These are phyloP conservation scores for Rubia tinctorum DNA, from an alignment of 305 asterid genomes.

Conservation along the genomic window DNA sequence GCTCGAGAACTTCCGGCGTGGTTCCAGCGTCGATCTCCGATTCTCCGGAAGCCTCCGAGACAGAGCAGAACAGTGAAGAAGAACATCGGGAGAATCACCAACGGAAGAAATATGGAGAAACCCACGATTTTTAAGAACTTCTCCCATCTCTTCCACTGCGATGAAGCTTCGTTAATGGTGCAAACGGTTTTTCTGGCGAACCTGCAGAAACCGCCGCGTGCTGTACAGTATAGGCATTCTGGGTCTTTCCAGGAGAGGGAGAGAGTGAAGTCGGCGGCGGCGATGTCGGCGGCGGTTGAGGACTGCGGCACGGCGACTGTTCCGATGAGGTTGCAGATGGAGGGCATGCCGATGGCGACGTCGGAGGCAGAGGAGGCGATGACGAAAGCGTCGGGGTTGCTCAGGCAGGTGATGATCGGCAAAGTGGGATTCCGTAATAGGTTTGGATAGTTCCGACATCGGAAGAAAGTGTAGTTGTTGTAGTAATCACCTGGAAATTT, in stretches of 20 bases:
- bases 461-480: slow-evolving; percentile 42
- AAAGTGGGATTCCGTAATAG: slow-evolving; percentile 8
- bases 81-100: not conserved
- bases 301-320: slow-evolving; percentile 14
- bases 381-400: slow-evolving; percentile 46
- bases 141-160: not conserved
- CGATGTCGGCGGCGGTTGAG: not conserved
- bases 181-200: slow-evolving; percentile 6
- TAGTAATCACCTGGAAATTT: slow-evolving; percentile 7
- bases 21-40: not conserved
- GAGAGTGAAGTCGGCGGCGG: slow-evolving; percentile 15
- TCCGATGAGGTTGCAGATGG: slow-evolving; percentile 25
- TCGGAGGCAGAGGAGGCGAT: slow-evolving; percentile 27
- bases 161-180: not conserved
- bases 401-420: slow-evolving; percentile 45
- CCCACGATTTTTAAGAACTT: not conserved
- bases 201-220: slow-evolving; percentile 27
- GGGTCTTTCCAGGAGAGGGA: slow-evolving; percentile 56
- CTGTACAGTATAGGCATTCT: slow-evolving; percentile 43
- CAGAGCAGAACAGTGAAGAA: not conserved
- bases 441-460: slow-evolving; percentile 25
- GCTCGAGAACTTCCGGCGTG: slow-evolving; percentile 12
- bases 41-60: not conserved
- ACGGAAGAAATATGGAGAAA: not conserved
- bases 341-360: slow-evolving; percentile 24